Evolutionary conservation across 768 basidiomycete species (phyloP), one percentile per base, ranked within the genome.

Genomic region (Leccinum longicurvipes): DNA sequence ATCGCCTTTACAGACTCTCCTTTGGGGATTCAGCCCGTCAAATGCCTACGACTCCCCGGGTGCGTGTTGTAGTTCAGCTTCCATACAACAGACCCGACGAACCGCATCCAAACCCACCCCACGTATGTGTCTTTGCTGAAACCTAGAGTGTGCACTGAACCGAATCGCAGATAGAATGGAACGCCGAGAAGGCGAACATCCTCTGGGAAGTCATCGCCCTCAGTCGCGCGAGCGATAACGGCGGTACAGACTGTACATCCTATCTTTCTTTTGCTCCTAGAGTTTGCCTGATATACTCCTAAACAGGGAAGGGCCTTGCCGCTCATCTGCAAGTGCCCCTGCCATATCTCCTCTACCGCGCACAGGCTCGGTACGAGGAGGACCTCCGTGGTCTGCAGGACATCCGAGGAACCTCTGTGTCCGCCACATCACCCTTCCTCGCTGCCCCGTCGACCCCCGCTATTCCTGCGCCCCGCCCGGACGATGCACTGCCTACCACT

Each of bases 191-290:
- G 69, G 91, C 92, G 45, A 86, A 86, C 58, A 82, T 90, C 6
- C 75, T 93, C 8, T 93, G 91, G 91, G 89, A 91, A 70, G 87
- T 89, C 44, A 91, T 93, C 59, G 86, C 90, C 51, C 80, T 83
- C 62, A 89, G 89, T 31, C 80, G 89, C 53, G 80, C 84, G 6
- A 82, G 80, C 27, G 88, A 91, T 58, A 85, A 83, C 51, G 81
- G 82, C 17, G 87, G 82, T 39, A 83, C 89, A 34, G 91, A 93
- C 70, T 93, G 91, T 91, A 65, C 74, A 87, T 78, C 10, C 19
- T 32, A 23, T 3, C 46, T 36, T 42, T 4, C 7, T 19, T n/a
- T n/a, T n/a, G n/a, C n/a, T n/a, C n/a, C n/a, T n/a, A n/a, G n/a
- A n/a, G 15, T 31, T 57, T 23, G 19, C 41, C 36, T 24, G 34